Evolutionary conservation across 2,329 filamentous ascomycete genomes (phyloP).

Genomic region (Paraphoma chrysanthemicola): DNA sequence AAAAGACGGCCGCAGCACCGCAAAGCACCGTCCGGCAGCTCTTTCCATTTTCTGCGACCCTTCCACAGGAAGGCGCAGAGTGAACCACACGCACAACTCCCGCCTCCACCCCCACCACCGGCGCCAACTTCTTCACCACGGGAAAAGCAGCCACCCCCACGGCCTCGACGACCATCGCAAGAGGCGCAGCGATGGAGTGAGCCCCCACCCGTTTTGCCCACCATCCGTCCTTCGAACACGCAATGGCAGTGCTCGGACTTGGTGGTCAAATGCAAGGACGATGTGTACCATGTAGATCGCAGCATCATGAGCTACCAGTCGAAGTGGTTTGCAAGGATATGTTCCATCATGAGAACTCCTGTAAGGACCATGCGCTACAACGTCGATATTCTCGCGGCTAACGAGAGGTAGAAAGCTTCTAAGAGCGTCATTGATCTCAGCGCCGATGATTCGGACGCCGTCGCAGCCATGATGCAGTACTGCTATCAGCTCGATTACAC

Average conservation of each 20-base stretch:
- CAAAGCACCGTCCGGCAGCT: constrained; percentile 16
- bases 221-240: neutral
- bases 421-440: constrained; percentile 38
- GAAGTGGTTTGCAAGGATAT: constrained; percentile 38
- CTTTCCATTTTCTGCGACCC: constrained; percentile 7
- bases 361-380: constrained; percentile 9
- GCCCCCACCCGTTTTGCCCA: neutral
- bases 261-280: constrained; percentile 32
- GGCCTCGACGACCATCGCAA: constrained; percentile 1
- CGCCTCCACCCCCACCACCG: neutral
- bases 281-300: constrained; percentile 40
- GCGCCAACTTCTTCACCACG: constrained; percentile 6
- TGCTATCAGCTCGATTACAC: constrained; percentile 40
- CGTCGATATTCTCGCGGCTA: neutral
- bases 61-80: constrained; percentile 16
- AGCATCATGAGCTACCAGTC: constrained; percentile 40
- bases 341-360: constrained; percentile 30
- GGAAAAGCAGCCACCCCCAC: constrained; percentile 1
- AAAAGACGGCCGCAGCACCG: constrained; percentile 16
- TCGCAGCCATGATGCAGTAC: constrained; percentile 44
- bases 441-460: constrained; percentile 37
- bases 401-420: constrained; percentile 25
- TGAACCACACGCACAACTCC: constrained; percentile 5
- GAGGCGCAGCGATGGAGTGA: neutral
- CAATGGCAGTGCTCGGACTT: constrained; percentile 35